phyloP scores from a whole-genome alignment of 768 basidiomycete species.

The Xanthoconium stramineum region DNA sequence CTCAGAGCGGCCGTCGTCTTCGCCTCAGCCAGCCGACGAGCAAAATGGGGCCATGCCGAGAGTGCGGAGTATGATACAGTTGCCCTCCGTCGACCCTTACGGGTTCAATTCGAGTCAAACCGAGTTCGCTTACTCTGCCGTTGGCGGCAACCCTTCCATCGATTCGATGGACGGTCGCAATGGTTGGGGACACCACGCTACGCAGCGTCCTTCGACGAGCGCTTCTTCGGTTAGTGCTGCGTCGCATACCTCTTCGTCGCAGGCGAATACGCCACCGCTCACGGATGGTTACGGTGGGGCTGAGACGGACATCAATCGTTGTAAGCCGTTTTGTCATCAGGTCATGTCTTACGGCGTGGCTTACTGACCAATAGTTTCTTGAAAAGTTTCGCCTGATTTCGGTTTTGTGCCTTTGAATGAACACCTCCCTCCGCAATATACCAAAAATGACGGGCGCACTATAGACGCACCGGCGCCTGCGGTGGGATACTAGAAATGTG shows the following conservation, averaged over 20 bases:
- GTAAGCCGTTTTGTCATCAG: slow-evolving; percentile 50
- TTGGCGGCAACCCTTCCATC: slow-evolving; percentile 41
- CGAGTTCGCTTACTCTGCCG: slow-evolving; percentile 80
- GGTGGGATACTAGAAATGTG: slow-evolving; percentile 31
- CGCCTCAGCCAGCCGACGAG: slow-evolving; percentile 62
- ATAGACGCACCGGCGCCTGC: slow-evolving; percentile 30
- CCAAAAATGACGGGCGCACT: slow-evolving; percentile 53
- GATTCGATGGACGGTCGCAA: slow-evolving; percentile 37
- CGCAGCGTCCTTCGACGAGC: slow-evolving; percentile 64
- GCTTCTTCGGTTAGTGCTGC: slow-evolving; percentile 76
- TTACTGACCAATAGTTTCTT: slow-evolving; percentile 47
- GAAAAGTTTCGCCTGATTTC: slow-evolving; percentile 76
- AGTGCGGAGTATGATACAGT: slow-evolving; percentile 80
- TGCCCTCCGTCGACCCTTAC: slow-evolving; percentile 70
- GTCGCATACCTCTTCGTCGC: slow-evolving; percentile 72
- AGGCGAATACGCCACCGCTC: slow-evolving; percentile 79
- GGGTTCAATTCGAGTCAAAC: slow-evolving; percentile 61
- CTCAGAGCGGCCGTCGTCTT: slow-evolving; percentile 66
- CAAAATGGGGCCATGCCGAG: slow-evolving; percentile 54
- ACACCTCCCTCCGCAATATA: slow-evolving; percentile 63
- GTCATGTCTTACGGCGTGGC: slow-evolving; percentile 36
- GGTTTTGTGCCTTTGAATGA: slow-evolving; percentile 82
- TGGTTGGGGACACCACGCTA: slow-evolving; percentile 41
- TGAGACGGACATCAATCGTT: slow-evolving; percentile 78
- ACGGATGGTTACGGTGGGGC: slow-evolving; percentile 56